phyloP scores from a whole-genome alignment of 371 early-diverging fungal genomes.

The Rhizopus arrhizus region DNA sequence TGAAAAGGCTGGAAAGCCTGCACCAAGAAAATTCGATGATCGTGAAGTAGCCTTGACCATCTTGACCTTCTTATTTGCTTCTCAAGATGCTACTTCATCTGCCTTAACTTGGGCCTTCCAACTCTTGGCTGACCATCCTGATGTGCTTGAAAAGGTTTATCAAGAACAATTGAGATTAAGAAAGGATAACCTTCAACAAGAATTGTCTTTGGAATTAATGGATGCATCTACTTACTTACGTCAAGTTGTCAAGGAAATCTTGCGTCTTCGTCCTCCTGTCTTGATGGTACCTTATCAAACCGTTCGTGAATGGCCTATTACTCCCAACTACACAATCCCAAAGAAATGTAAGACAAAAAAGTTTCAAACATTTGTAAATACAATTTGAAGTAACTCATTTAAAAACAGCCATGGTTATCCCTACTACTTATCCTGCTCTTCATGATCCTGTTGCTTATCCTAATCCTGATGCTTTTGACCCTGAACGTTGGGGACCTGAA shows the following conservation, averaged over 20 bases:
- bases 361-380: not conserved
- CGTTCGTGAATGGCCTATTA: constrained; percentile 47
- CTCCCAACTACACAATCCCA: constrained; percentile 48
- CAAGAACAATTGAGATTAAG: constrained; percentile 45
- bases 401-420: constrained; percentile 42
- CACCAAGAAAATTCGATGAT: constrained; percentile 49
- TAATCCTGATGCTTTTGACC: constrained; percentile 41
- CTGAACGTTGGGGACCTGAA: constrained; percentile 43
- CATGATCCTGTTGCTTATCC: constrained; percentile 43
- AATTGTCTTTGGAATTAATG: constrained; percentile 46
- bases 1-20: constrained; percentile 36
- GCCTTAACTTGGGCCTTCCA: constrained; percentile 59
- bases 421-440: constrained; percentile 44
- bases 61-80: constrained; percentile 55
- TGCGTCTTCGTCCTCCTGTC: constrained; percentile 56
- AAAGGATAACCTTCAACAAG: constrained; percentile 33
- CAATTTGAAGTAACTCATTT: not conserved
- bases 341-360: constrained; percentile 30
- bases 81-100: constrained; percentile 58
- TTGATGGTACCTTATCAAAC: constrained; percentile 60
- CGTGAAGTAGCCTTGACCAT: constrained; percentile 54
- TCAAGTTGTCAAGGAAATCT: constrained; percentile 53
- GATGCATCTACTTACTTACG: constrained; percentile 46
- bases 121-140: constrained; percentile 53
- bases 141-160: constrained; percentile 47